Evolutionary conservation across 768 basidiomycete genomes (phyloP), one percentile per base, ranked within the genome.

Genomic region (Suillus bovinus): DNA sequence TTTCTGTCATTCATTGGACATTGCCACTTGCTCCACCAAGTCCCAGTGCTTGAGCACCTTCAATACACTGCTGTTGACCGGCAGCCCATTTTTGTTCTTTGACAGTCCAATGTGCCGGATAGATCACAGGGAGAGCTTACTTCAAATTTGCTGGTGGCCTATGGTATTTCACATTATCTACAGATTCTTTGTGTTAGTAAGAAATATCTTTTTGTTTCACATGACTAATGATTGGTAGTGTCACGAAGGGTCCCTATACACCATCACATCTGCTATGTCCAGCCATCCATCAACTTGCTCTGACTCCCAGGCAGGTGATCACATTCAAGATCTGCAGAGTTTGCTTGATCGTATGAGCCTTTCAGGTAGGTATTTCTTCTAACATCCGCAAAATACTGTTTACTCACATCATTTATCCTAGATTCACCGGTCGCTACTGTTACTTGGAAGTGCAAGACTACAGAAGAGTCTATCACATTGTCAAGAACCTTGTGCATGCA

Each of bases 391-490:
- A 31, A 31, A 31, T 31, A 31, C 31, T n/a, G n/a, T n/a, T n/a
- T n/a, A n/a, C n/a, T n/a, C n/a, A n/a, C n/a, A n/a, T n/a, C n/a
- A n/a, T n/a, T n/a, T n/a, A n/a, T n/a, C n/a, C n/a, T n/a, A 31
- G 31, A 31, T 20, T 50, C 49, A 31, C 31, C 29, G 17, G 44
- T 58, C 1, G 41, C 31, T 6, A 58, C 58, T 1, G 17, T 58
- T 24, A 58, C 58, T 58, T 58, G 58, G 58, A 58, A 4, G 4
- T 5, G 11, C 3, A 58, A 58, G 41, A 44, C 57, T 1, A 41
- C 38, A 0, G 22, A 39, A 31, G 58, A 42, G 11, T n/a, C 27
- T 17, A 38, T 41, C 5, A 38, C n/a, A 36, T 8, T 57, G 4
- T 57, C 41, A 0, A 38, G 4, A 24, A 38, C 14, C 6, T 56